phyloP scores from a whole-genome alignment of 495 filamentous ascomycete species.

The Tetracladium marchalianum region DNA sequence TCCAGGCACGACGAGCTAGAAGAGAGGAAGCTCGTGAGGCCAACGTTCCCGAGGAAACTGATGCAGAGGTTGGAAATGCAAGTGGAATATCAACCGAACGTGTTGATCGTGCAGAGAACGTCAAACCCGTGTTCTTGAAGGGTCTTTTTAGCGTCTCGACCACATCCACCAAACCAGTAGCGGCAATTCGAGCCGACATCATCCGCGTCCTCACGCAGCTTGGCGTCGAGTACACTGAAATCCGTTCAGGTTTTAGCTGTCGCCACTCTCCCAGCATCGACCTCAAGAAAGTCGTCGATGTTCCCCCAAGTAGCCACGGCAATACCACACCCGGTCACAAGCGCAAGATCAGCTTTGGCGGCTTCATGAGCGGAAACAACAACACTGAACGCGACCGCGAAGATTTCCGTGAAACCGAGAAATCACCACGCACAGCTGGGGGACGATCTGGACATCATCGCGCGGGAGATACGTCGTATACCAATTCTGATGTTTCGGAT shows the following conservation, averaged over 20 bases:
- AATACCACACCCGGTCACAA: constrained; percentile 47
- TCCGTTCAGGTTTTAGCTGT: constrained; percentile 88
- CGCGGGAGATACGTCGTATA: constrained; percentile 58
- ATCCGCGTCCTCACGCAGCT: constrained; percentile 82
- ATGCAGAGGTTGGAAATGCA: constrained; percentile 43
- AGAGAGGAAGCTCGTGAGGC: constrained; percentile 57
- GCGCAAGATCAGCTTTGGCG: constrained; percentile 76
- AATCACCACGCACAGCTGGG: constrained; percentile 33
- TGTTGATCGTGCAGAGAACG: constrained; percentile 47
- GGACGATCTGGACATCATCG: constrained; percentile 20
- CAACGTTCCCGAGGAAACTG: constrained; percentile 75
- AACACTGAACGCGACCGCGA: constrained; percentile 46
- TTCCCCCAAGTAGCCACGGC: constrained; percentile 40
- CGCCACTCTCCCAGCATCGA: constrained; percentile 83
- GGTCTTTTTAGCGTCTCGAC: constrained; percentile 97
- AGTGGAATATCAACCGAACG: constrained; percentile 41
- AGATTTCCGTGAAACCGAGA: constrained; percentile 41
- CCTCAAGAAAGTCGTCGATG: constrained; percentile 57
- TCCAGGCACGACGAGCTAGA: constrained; percentile 68
- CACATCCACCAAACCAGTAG: constrained; percentile 82
- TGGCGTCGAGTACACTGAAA: constrained; percentile 83
- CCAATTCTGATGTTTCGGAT: constrained; percentile 71
- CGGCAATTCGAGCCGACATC: constrained; percentile 79
- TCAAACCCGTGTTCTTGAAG: constrained; percentile 93
- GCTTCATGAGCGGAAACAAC: constrained; percentile 39